A percentile compares a stretch with the other conserved stretches of the same genome.
phyloP scores from a whole-genome alignment of 2,329 filamentous ascomycete species.

The Diaporthe australafricana region DNA sequence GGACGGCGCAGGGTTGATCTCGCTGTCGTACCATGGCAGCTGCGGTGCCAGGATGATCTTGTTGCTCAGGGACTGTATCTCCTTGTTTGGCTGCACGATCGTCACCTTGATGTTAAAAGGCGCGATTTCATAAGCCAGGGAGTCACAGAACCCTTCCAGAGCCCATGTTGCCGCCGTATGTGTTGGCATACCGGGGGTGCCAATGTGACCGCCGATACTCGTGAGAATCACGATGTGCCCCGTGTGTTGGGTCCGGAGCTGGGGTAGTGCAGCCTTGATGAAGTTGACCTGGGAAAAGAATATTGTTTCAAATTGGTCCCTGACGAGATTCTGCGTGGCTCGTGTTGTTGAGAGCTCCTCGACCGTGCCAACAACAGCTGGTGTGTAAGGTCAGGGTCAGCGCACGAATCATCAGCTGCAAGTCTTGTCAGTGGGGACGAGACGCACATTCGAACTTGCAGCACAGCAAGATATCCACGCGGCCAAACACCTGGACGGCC shows the following conservation, averaged over 20 bases:
- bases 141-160: conserved; percentile 95
- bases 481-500: conserved; percentile 84
- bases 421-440: background rate
- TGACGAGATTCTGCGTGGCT: conserved; percentile 80
- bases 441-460: conserved; percentile 84
- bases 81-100: conserved; percentile 94
- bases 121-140: conserved; percentile 93
- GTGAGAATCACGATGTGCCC: conserved; percentile 93
- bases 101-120: conserved; percentile 98
- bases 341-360: conserved; percentile 85
- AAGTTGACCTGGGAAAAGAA: conserved; percentile 98
- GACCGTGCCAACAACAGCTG: conserved; percentile 88
- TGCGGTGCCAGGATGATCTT: conserved; percentile 86
- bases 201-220: conserved; percentile 91
- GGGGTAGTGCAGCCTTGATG: conserved; percentile 87
- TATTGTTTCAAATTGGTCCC: conserved; percentile 92
- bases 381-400: conserved; percentile 33
- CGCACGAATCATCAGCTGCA: background rate
- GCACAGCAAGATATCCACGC: conserved; percentile 90
- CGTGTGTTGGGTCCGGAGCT: conserved; percentile 81
- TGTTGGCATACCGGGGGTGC: conserved; percentile 89
- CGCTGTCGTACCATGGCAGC: conserved; percentile 72
- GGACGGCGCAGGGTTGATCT: conserved; percentile 80
- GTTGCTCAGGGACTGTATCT: conserved; percentile 89
- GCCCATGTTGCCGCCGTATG: conserved; percentile 96